Evolutionary conservation across 306 rosid genomes (phyloP).

Genomic region (Betula pendula): DNA sequence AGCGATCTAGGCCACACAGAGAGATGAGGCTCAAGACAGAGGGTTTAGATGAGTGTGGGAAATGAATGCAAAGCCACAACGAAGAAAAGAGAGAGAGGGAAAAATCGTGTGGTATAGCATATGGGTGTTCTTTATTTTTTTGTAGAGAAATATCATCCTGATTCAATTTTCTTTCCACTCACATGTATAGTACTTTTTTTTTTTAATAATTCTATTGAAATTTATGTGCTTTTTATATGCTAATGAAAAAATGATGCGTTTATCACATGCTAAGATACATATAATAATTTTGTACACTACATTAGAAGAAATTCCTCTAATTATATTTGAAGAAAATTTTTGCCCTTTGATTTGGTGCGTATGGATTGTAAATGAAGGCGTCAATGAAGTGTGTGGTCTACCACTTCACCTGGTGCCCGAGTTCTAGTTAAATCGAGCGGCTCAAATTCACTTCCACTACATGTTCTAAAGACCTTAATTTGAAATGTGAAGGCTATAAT

Average conservation of each 20-base stretch:
- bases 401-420: neutral
- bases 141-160: no score
- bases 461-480: neutral
- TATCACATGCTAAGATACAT: no score
- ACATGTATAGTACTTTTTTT: no score
- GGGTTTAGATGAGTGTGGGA: slow-evolving; percentile 7
- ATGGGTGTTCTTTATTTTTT: neutral
- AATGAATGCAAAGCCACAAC: slow-evolving; percentile 5
- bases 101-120: neutral
- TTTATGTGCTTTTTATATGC: no score
- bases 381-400: neutral
- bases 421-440: neutral
- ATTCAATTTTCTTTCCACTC: no score
- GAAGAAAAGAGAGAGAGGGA: neutral
- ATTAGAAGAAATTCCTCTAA: no score
- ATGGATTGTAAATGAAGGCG: slow-evolving; percentile 10
- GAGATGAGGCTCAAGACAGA: neutral
- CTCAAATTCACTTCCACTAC: slow-evolving; percentile 1
- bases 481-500: neutral
- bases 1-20: slow-evolving; percentile 35
- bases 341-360: neutral
- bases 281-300: no score
- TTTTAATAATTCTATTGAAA: no score
- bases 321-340: no score
- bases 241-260: no score